Conservation (phyloP, 1,284 basidiomycete genomes). For the Golubevia pallescens region DNA sequence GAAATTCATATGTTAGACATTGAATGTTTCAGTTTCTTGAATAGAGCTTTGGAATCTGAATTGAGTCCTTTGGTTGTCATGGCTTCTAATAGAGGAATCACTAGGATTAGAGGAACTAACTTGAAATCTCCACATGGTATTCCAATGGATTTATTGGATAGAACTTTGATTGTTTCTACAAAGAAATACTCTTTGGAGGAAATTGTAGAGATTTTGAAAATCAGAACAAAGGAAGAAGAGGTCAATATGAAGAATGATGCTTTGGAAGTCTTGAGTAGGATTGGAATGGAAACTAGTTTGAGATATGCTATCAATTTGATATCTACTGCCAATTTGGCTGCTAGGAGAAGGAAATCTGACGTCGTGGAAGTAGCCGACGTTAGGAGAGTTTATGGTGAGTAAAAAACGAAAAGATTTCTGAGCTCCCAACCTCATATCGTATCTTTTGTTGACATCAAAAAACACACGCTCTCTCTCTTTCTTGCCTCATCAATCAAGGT, state of each 20-base stretch:
- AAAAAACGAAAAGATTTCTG: not conserved
- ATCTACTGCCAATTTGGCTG: slow-evolving; percentile 82
- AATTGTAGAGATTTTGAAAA: slow-evolving; percentile 87
- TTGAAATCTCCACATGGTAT: slow-evolving; percentile 93
- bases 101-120: slow-evolving; percentile 91
- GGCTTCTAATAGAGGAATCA: slow-evolving; percentile 95
- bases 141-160: slow-evolving; percentile 90
- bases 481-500: slow-evolving; percentile 8
- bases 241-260: slow-evolving; percentile 82
- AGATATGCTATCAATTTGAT: slow-evolving; percentile 90
- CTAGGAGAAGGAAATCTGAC: slow-evolving; percentile 77
- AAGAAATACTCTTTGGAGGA: slow-evolving; percentile 85
- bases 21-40: slow-evolving; percentile 98
- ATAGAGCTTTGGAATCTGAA: slow-evolving; percentile 91
- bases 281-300: slow-evolving; percentile 76
- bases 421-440: not conserved
- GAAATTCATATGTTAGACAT: slow-evolving; percentile 98
- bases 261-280: slow-evolving; percentile 77
- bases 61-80: slow-evolving; percentile 95
- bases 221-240: slow-evolving; percentile 95
- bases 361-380: slow-evolving; percentile 82
- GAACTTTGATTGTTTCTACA: slow-evolving; percentile 93
- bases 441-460: not conserved
- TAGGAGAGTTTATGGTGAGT: slow-evolving; percentile 72
- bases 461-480: not conserved